Conservation (phyloP, 768 basidiomycete species). For the Amanita rubescens region DNA sequence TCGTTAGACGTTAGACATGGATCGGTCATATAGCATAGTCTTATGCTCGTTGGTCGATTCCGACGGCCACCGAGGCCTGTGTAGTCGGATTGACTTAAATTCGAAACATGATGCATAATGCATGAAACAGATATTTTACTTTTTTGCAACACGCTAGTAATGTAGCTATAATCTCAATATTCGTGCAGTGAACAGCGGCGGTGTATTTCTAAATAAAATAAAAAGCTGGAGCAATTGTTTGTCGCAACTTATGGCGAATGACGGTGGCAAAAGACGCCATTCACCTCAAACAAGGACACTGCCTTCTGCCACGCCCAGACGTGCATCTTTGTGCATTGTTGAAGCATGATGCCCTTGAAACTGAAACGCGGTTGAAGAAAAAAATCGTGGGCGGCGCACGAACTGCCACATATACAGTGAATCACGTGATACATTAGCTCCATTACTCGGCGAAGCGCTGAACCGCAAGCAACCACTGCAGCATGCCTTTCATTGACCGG, state of each 20-base stretch:
- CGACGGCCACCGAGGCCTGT: no score
- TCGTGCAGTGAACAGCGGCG: no score
- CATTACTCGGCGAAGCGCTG: no score
- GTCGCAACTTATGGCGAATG: conserved; percentile 56
- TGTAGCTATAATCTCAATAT: background rate
- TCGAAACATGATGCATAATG: no score
- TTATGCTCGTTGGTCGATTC: no score
- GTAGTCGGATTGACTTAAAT: no score
- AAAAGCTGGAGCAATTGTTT: conserved; percentile 14
- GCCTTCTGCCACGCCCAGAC: conserved; percentile 22
- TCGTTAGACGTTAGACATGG: no score
- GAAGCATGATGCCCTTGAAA: background rate
- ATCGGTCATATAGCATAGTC: no score
- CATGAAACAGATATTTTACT: no score
- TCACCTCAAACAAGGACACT: conserved; percentile 70
- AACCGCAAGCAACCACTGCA: background rate
- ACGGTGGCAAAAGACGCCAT: conserved; percentile 40
- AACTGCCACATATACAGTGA: background rate
- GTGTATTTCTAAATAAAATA: no score
- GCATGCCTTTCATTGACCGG: conserved; percentile 53
- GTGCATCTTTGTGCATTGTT: background rate
- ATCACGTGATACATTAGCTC: conserved; percentile 3
- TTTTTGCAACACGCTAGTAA: no score
- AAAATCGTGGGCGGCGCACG: background rate
- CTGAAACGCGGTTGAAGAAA: conserved; percentile 1